Conservation (phyloP, 192 early-diverging fungal species). For the Coemansia sp. region DNA sequence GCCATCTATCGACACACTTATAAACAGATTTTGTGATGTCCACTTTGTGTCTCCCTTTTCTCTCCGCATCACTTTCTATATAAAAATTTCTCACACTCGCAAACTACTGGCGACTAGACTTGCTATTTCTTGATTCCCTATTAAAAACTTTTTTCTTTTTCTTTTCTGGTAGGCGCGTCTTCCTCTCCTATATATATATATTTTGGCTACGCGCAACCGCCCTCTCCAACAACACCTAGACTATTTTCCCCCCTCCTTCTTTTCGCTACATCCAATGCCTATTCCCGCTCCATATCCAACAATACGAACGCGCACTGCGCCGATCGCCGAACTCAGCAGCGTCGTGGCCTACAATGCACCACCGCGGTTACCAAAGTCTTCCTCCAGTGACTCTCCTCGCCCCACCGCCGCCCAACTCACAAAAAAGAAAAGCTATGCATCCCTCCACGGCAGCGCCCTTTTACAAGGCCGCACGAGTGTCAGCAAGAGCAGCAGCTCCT, state of each 20-base stretch:
- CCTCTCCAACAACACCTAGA: neutral
- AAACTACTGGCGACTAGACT: neutral
- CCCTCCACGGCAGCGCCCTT: slow-evolving; percentile 6
- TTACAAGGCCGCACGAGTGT: slow-evolving; percentile 4
- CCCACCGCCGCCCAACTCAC: neutral
- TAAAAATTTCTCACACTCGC: neutral
- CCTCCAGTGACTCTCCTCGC: too few relatives aligned
- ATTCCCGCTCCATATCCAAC: slow-evolving; percentile 10
- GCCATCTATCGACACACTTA: neutral
- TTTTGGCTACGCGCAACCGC: slow-evolving; percentile 1
- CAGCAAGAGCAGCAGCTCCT: neutral
- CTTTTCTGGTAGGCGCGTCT: neutral
- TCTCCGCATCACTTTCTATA: neutral
- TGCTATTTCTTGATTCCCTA: slow-evolving; percentile 7
- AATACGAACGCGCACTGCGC: slow-evolving; percentile 24
- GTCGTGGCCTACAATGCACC: slow-evolving; percentile 35
- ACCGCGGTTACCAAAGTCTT: slow-evolving; percentile 4
- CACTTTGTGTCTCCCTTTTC: neutral
- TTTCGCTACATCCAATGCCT: neutral
- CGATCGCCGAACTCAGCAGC: slow-evolving; percentile 36
- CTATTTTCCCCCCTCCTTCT: neutral
- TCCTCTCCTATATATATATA: neutral
- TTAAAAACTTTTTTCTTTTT: neutral
- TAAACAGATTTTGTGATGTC: neutral
- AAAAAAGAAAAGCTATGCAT: neutral